These are phyloP conservation scores for Fraxinus anomala DNA, from an alignment of 257 asterid species.

Conservation along the genomic window DNA sequence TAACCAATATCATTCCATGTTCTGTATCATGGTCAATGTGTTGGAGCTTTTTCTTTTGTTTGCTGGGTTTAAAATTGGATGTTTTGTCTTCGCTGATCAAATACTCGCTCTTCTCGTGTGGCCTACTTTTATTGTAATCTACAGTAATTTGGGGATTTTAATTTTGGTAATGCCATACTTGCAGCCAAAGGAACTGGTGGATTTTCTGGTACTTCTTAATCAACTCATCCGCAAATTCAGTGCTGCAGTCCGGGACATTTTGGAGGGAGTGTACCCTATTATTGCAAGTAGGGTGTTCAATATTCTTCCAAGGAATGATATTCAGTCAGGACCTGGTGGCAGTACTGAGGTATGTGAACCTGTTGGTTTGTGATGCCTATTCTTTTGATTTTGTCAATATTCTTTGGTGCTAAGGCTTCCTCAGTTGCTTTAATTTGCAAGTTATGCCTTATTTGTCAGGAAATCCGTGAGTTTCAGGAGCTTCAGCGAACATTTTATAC, in stretches of 20 bases:
- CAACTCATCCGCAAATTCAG: slow-evolving; percentile 92
- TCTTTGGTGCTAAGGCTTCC: background rate
- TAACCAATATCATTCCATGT: background rate
- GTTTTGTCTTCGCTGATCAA: background rate
- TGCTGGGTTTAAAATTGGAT: background rate
- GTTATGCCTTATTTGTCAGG: slow-evolving; percentile 45
- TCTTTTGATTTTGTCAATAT: background rate
- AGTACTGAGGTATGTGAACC: slow-evolving; percentile 70
- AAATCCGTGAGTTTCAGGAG: slow-evolving; percentile 89
- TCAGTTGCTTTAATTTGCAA: slow-evolving; percentile 15
- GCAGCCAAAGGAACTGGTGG: slow-evolving; percentile 94
- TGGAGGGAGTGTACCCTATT: slow-evolving; percentile 86
- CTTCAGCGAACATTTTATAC: slow-evolving; percentile 79
- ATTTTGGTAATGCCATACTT: slow-evolving; percentile 24
- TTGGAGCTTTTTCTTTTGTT: background rate
- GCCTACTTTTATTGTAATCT: background rate
- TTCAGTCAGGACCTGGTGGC: slow-evolving; percentile 77
- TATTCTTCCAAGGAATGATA: slow-evolving; percentile 71
- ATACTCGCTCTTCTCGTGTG: background rate
- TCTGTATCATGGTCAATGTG: background rate
- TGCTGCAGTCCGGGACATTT: slow-evolving; percentile 58
- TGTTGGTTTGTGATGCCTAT: slow-evolving; percentile 1
- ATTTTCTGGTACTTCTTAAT: slow-evolving; percentile 74
- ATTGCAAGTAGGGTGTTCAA: slow-evolving; percentile 64
- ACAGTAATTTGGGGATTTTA: slow-evolving; percentile 18